Conservation (phyloP, 768 basidiomycete species). For the Kwoniella botswanensis region DNA sequence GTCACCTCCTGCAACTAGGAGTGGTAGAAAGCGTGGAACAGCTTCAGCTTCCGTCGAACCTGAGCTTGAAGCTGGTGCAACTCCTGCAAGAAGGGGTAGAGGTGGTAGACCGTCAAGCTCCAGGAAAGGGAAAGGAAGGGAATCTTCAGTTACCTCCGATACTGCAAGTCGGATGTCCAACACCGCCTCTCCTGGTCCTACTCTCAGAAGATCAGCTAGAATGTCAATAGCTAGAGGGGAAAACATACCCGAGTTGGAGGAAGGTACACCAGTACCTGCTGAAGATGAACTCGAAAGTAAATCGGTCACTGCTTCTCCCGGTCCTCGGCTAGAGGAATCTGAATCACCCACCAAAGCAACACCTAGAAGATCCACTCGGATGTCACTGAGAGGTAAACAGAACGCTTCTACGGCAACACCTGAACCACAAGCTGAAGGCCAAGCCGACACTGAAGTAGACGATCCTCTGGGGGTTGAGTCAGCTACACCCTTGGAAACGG, state of each 20-base stretch:
- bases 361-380: slow-evolving; percentile 12
- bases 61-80: slow-evolving; percentile 1
- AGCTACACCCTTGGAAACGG: not conserved
- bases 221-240: slow-evolving; percentile 17
- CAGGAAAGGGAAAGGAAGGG: slow-evolving; percentile 18
- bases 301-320: not conserved
- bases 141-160: slow-evolving; percentile 18
- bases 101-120: slow-evolving; percentile 8
- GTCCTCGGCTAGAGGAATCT: not conserved
- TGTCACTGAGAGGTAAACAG: slow-evolving; percentile 12
- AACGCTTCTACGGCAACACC: slow-evolving; percentile 1
- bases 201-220: slow-evolving; percentile 16
- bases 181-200: slow-evolving; percentile 15
- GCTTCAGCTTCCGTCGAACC: slow-evolving; percentile 18
- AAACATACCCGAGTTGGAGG: slow-evolving; percentile 14
- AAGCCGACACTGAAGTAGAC: not conserved
- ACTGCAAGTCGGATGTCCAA: not conserved
- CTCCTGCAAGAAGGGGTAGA: slow-evolving; percentile 13
- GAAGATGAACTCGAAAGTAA: not conserved
- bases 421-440: slow-evolving; percentile 10
- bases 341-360: not conserved
- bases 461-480: not conserved
- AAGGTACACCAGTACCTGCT: slow-evolving; percentile 3
- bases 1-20: slow-evolving; percentile 14
- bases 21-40: not conserved